Evolutionary conservation across 441 rosid genomes (phyloP).

Genomic region (Bruguiera hainesii): DNA sequence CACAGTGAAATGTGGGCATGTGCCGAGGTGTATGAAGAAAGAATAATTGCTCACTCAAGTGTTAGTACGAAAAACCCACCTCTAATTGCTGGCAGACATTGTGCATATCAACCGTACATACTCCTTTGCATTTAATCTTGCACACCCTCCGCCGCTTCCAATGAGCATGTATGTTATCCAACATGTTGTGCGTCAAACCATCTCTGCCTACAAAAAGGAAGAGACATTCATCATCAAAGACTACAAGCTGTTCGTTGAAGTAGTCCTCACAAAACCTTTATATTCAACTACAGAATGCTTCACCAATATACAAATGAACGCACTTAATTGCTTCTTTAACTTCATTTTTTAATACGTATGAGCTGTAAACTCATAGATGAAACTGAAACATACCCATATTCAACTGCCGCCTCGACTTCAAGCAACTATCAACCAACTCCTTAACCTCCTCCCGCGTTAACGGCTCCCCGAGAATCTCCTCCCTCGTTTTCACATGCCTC

Average conservation of each 20-base stretch:
- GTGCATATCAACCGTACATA: constrained; percentile 91
- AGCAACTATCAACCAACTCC: constrained; percentile 54
- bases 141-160: constrained; percentile 90
- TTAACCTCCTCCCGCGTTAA: constrained; percentile 62
- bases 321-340: neutral
- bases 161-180: constrained; percentile 83
- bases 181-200: constrained; percentile 94
- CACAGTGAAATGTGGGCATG: neutral
- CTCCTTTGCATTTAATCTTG: constrained; percentile 90
- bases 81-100: constrained; percentile 84
- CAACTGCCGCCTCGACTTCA: constrained; percentile 67
- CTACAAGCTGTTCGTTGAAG: neutral
- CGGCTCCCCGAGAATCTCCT: constrained; percentile 88
- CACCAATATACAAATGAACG: neutral
- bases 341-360: no score
- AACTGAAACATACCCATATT: constrained; percentile 60
- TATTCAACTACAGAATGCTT: neutral
- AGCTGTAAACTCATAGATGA: no score
- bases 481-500: constrained; percentile 66
- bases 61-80: constrained; percentile 34
- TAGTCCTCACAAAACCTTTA: neutral
- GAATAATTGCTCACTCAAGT: neutral
- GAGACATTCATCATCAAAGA: constrained; percentile 10
- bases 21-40: neutral
- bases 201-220: constrained; percentile 66